Conservation (phyloP, 257 asterid species). For the Leonotis leonurus region DNA sequence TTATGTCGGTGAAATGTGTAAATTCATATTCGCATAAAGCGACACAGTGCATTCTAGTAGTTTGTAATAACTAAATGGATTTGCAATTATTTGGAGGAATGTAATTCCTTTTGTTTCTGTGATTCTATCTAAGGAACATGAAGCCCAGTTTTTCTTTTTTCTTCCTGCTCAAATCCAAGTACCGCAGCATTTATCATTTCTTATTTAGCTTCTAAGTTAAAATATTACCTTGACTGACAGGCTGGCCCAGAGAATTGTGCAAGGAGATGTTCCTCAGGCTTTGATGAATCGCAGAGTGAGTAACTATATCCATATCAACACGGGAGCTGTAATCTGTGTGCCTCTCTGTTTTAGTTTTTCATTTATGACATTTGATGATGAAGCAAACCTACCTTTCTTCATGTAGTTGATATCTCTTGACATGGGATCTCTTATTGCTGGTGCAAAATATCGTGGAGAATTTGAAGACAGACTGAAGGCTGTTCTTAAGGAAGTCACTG, state of each 20-base stretch:
- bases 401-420: conserved; percentile 89
- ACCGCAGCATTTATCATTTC: background rate
- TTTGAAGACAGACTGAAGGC: conserved; percentile 95
- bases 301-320: no score
- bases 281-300: conserved; percentile 85
- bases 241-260: conserved; percentile 98
- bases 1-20: background rate
- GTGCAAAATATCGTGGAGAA: conserved; percentile 97
- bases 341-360: background rate
- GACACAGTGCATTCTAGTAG: conserved; percentile 1
- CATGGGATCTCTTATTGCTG: conserved; percentile 98
- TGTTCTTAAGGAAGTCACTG: conserved; percentile 93
- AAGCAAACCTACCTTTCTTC: conserved; percentile 12
- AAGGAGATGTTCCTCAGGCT: conserved; percentile 99
- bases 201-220: conserved; percentile 2
- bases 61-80: no score
- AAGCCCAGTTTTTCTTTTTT: background rate
- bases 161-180: background rate
- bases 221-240: conserved; percentile 36
- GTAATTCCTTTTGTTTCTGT: background rate
- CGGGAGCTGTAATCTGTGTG: background rate
- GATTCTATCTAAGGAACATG: background rate
- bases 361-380: background rate
- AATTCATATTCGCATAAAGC: background rate
- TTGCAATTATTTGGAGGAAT: background rate